These are phyloP conservation scores for Saccharomyces pastorianus DNA, from an alignment of 1,139 yeast species.

Conservation along the genomic window DNA sequence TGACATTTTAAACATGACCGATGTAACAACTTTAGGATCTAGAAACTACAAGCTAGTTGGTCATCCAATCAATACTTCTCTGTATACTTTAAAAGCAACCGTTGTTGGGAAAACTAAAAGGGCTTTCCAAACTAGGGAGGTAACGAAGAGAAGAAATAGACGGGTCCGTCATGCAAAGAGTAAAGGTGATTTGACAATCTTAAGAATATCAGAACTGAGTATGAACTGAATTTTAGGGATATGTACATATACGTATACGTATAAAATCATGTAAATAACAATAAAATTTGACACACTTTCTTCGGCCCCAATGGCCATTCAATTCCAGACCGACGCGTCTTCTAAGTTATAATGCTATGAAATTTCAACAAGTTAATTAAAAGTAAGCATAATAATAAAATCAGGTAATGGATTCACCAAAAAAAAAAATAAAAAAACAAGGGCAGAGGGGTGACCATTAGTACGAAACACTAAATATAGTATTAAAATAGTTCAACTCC, in stretches of 20 bases:
- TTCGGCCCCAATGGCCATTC: not conserved
- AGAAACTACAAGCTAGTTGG: conserved; percentile 67
- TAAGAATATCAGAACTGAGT: conserved; percentile 67
- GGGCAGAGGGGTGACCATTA: not conserved
- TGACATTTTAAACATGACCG: conserved; percentile 60
- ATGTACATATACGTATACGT: not conserved
- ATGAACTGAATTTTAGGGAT: conserved; percentile 31
- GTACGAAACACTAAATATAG: not conserved
- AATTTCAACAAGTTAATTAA: not conserved
- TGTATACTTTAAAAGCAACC: conserved; percentile 62
- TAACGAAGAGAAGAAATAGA: conserved; percentile 74
- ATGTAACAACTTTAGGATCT: conserved; percentile 77
- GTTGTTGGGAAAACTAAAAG: conserved; percentile 83
- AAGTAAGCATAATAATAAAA: not conserved
- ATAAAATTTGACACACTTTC: not conserved
- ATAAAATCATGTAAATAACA: not conserved
- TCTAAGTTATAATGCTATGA: not conserved
- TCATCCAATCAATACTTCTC: conserved; percentile 43
- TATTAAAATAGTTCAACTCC: not conserved
- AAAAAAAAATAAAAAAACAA: not conserved
- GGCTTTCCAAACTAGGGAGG: conserved; percentile 61
- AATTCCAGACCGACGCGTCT: not conserved
- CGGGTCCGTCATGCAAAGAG: conserved; percentile 70
- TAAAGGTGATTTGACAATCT: conserved; percentile 73
- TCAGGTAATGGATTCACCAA: not conserved